Evolutionary conservation across 495 filamentous ascomycete species (phyloP), one percentile per base, ranked within the genome.

Genomic region (Letharia columbiana): DNA sequence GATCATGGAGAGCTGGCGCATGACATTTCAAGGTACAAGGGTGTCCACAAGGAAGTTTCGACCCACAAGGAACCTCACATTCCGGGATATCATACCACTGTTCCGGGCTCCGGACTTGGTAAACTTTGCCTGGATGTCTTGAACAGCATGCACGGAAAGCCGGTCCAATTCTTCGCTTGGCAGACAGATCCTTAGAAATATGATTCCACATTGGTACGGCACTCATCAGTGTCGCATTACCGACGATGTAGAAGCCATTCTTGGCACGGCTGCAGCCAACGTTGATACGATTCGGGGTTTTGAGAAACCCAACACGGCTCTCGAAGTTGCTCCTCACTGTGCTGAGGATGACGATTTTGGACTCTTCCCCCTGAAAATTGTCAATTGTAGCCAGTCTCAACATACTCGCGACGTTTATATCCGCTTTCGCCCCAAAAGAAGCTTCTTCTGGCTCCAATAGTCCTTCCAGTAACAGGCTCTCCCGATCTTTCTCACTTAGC

Each of bases 221-320:
- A 1, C 62, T 66, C 60, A 81, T 83, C 0, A 87, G 84, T 33
- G 77, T 67, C 10, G 81, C 67, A 75, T 91, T 88, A 18, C 90
- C 88, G 61, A 92, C 83, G 37, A 93, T 81, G 71, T 90, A 93
- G 84, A 93, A 89, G 17, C 90, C 89, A 72, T 93, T 82, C 67
- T 85, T 80, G 4, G 90, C 90, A 20, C 90, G 85, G 65, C 74
- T 84, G 12, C 91, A 78, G 0, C 89, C 77, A 0, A 92, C 89
- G 65, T 93, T 93, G 71, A 93, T 91, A 1, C 90, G 79, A 70
- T 92, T 92, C 3, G 81, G 76, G 5, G 87, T 89, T 65, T 81
- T 82, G 31, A 93, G 76, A 65, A 92, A 93, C 11, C 90, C 90
- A 63, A 82, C 83, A 41, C 82, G 80, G 28, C 77, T 75, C 39